Evolutionary conservation across 106 monocot genomes (phyloP), one percentile per base, ranked within the genome.

Genomic region (Acorus calamus): DNA sequence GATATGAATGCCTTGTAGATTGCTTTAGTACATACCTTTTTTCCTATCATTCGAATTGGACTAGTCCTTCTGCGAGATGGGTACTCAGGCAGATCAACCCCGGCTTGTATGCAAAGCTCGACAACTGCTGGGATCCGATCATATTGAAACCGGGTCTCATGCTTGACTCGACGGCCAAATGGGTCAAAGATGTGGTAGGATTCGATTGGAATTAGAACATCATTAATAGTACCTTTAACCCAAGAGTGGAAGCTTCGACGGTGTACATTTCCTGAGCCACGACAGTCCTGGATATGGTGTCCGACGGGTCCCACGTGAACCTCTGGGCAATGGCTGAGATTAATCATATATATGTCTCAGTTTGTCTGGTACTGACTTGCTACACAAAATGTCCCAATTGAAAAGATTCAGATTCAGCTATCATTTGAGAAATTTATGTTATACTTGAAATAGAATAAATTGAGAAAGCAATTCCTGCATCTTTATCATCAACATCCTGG

Each of bases 91-190:
- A 96, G 65, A 28, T 96, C 87, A 64, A 88, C 85, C 8, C 96
- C 96, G 14, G 91, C 91, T 69, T 96, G 94, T 61, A 91, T 88
- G 78, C 96, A 96, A 46, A 96, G 85, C 80, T 91, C 96, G 2
- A 91, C 71, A 45, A 85, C 69, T 5, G 87, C 96, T 8, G 96
- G 91, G 55, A 96, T 87, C 50, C 96, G 56, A 47, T 96, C 96
- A 50, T 91, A 87, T 14, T 80, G 54, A 51, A 96, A 96, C 46
- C 96, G 73, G 9, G 82, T 82, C 43, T 82, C 84, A 13, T 96
- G 96, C 69, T 74, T 85, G 61, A 96, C 67, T 51, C 87, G 82
- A 8, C 56, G 76, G 7, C 91, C 91, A 65, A 96, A 96, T 3
- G 91, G 91, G 45, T 91, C 85, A 42, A 81, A 91, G 6, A 85